phyloP scores from a whole-genome alignment of 1,284 basidiomycete genomes.

The Apiotrichum montevideense region DNA sequence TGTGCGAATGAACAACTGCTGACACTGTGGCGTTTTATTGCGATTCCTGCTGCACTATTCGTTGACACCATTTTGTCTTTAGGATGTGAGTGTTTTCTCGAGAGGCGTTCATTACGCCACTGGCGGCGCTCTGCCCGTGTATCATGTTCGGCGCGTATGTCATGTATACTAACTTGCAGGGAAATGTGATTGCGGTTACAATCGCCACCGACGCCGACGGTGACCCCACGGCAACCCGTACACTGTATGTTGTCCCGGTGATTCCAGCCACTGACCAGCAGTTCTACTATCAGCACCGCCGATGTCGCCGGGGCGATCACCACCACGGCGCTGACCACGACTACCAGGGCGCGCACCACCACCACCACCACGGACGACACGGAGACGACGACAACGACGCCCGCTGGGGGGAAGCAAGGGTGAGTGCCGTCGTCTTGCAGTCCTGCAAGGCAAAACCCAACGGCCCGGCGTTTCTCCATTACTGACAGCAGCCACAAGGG shows the following conservation, averaged over 20 bases:
- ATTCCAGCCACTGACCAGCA: neutral
- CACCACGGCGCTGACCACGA: no score
- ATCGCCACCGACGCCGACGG: conserved; percentile 27
- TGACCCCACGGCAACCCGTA: conserved; percentile 16
- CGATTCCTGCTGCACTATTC: neutral
- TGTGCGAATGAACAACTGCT: neutral
- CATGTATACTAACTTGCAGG: conserved; percentile 3
- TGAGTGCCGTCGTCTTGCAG: no score
- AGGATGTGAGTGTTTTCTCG: neutral
- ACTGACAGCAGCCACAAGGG: neutral
- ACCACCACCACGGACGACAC: neutral
- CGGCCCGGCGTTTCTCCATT: neutral
- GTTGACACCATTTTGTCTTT: no score
- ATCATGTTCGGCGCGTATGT: no score
- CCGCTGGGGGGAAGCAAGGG: neutral
- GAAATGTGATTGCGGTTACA: conserved; percentile 29
- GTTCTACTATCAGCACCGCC: neutral
- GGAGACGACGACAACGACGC: conserved; percentile 9
- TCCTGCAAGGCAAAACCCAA: no score
- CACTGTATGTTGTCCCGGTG: conserved; percentile 18
- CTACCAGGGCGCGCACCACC: no score
- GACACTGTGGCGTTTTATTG: neutral
- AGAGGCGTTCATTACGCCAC: no score
- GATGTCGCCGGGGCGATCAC: no score
- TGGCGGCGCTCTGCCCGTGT: neutral